Conservation (phyloP, 768 basidiomycete genomes). For the Lentinula edodes region DNA sequence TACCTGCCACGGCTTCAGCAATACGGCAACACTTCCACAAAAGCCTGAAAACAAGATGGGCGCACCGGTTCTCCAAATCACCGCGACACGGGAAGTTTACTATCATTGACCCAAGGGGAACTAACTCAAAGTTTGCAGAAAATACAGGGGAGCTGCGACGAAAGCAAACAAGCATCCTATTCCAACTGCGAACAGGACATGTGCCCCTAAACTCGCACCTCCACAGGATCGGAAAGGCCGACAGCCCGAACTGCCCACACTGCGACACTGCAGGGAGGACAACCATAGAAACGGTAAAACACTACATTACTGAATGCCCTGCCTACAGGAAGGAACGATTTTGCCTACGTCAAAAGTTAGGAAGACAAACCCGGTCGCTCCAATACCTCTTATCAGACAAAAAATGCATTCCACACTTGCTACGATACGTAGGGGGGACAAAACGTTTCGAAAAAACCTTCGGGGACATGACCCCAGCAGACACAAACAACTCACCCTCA, state of each 20-base stretch:
- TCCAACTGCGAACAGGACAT: slow-evolving; percentile 26
- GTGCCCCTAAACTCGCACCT: slow-evolving; percentile 22
- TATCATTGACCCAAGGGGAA: background rate
- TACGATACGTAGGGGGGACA: background rate
- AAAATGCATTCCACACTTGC: background rate
- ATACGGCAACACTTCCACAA: background rate
- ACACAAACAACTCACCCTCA: background rate
- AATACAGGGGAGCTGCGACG: slow-evolving; percentile 3
- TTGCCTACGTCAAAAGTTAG: background rate
- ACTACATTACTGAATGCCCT: background rate
- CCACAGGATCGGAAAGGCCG: slow-evolving; percentile 7
- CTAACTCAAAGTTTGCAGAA: background rate
- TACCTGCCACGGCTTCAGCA: background rate
- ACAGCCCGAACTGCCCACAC: slow-evolving; percentile 11
- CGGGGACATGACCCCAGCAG: background rate
- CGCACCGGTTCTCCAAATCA: background rate
- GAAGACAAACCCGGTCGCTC: background rate
- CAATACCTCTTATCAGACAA: background rate
- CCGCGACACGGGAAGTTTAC: background rate
- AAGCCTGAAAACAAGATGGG: background rate
- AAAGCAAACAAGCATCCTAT: slow-evolving; percentile 13
- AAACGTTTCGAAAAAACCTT: background rate
- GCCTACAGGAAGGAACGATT: background rate
- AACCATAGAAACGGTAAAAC: background rate
- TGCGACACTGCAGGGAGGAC: background rate